These are phyloP conservation scores for Rhododendron ovatum DNA, from an alignment of 148 eudicot genomes.

Conservation along the genomic window DNA sequence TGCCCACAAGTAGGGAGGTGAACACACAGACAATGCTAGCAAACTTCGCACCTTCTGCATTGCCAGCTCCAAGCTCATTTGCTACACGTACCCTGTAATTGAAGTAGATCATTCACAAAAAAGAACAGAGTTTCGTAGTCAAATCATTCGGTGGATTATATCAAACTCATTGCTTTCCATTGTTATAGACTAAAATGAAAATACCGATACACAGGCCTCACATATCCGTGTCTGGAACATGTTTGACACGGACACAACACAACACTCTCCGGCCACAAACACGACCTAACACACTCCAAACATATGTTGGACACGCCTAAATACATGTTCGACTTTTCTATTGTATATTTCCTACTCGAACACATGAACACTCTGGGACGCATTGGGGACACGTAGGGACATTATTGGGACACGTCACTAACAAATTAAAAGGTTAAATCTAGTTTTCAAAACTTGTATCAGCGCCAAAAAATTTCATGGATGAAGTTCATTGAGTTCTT, in stretches of 20 bases:
- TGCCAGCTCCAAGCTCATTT: slow-evolving; percentile 40
- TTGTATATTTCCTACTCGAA: background rate
- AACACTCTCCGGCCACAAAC: background rate
- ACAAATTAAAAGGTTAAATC: background rate
- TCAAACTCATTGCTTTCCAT: background rate
- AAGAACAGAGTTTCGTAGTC: background rate
- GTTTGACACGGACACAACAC: background rate
- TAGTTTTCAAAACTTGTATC: background rate
- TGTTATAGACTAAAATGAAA: background rate
- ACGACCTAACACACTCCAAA: background rate
- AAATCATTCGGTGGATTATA: background rate
- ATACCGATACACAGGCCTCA: background rate
- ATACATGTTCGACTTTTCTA: background rate
- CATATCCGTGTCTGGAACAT: background rate
- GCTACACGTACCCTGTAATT: slow-evolving; percentile 31
- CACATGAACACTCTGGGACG: background rate
- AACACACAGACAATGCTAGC: slow-evolving; percentile 21
- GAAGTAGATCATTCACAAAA: background rate
- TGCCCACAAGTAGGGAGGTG: slow-evolving; percentile 20
- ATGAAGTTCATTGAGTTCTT: background rate
- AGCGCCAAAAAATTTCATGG: background rate
- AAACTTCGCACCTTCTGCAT: slow-evolving; percentile 30
- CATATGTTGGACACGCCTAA: background rate
- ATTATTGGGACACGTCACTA: background rate
- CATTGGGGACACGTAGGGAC: background rate